Base-by-base conservation (phyloP, 257 asterid genomes). In the Osmanthus fragrans region DNA sequence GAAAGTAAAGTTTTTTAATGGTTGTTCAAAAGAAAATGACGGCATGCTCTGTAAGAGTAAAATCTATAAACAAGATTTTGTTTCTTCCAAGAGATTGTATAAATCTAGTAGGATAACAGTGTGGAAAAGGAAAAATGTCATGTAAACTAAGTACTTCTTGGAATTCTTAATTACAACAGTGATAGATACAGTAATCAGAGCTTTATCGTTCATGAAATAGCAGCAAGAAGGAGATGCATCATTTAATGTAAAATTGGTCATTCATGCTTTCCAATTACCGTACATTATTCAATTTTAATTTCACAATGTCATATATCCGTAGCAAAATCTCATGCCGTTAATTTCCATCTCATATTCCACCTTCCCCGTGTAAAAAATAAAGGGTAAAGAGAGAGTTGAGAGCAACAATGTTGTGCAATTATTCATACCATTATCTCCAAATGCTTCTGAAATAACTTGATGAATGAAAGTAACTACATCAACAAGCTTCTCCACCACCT, bases 401-500 rank as follows among this genome's bases (percentile, higher is more conserved):
- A 63, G 23, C 11, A 77, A 69, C 73, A 63, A 68, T 39, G 63
- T 49, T 23, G 23, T 58, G 77, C 21, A 69, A 29, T 13, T 25
- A 9, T 4, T 73, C 87, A 27, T 87, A 96, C 98, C 97, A 45
- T 81, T 87, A 36, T 87, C 90, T 85, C 90, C 97, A 86, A 94
- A 94, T 25, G 89, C 97, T 70, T 90, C 89, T 32, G 87, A 82
- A 81, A 96, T 93, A 81, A 89, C 96, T 78, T 90, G 98, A 89
- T 88, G 96, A 75, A 96, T 88, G 83, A 89, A 94, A 25, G 97
- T 86, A 73, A 96, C 99, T 58, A 89, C 84, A 82, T 96, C 99
- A 79, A 94, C 97, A 77, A 96, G 92, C 88, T 92, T 96, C 97
- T 96, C 99, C 88, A 96, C 95, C 77, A 92, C 91, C 98, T 94